Evolutionary conservation across 306 rosid species (phyloP), one percentile per base, ranked within the genome.

Genomic region (Hippophae gyantsensis): DNA sequence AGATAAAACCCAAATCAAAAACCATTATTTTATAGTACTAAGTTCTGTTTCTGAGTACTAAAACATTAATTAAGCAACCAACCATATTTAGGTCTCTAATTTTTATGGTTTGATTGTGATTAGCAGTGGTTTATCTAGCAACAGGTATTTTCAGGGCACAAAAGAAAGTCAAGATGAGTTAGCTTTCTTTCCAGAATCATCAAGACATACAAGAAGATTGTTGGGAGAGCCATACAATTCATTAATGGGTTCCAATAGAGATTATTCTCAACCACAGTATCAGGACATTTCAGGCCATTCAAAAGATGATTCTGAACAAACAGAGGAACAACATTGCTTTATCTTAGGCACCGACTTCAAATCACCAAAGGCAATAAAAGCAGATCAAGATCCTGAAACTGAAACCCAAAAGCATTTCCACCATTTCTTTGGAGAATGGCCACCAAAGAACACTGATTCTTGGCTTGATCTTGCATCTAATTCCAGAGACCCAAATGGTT

Each of bases 381-480:
- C 66, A 58, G 93, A 76, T 64, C 75, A 81, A 72, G 84, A 85
- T 42, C 58, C 72, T 61, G 96, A 85, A 62, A 76, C 86, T 56
- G 96, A 85, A 62, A 76, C 86, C 58, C 90, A 84, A 44, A 93
- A 79, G 77, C 89, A 96, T 49, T 88, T 93, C 58, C 99, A 84
- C 68, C 99, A 86, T 56, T 93, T 93, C 84, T 88, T 93, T 80
- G 90, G 84, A 11, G 99, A 88, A 48, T 93, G 99, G 89, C 81
- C 95, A 54, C 78, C 84, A 60, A 93, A 93, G 84, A 79, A 72
- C 84, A 67, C 97, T 13, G 95, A 88, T 61, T 82, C 95, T 54
- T 93, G 97, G 99, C 94, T 93, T 54, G 99, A 93, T 78, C 96
- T 93, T 76, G 86, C 99, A 59, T 77, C 96, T 77, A 84, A 78